These are phyloP conservation scores for Lentinula sp. DNA, from an alignment of 768 basidiomycete species.

Conservation along the genomic window DNA sequence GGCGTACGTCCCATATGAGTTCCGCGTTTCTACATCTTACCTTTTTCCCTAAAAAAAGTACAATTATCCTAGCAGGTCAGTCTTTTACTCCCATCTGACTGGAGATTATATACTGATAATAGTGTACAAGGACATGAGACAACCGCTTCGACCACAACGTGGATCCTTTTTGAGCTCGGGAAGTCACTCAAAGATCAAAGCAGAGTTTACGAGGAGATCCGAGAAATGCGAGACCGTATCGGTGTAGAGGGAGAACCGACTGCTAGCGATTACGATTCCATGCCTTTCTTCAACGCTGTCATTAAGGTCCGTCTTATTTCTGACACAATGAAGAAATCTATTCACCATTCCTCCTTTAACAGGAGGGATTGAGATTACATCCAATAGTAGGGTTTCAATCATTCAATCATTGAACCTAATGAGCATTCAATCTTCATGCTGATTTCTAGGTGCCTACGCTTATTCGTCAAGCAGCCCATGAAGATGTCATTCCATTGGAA, in stretches of 20 bases:
- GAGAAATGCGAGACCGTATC: slow-evolving; percentile 12
- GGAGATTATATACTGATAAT: neutral
- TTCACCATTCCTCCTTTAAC: neutral
- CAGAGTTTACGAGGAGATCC: slow-evolving; percentile 55
- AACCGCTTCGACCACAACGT: slow-evolving; percentile 44
- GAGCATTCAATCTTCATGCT: neutral
- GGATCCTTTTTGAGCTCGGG: slow-evolving; percentile 58
- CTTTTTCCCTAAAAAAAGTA: slow-evolving; percentile 12
- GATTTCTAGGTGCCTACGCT: neutral
- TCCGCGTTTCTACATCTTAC: neutral
- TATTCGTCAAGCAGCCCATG: slow-evolving; percentile 12
- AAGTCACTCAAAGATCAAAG: slow-evolving; percentile 51
- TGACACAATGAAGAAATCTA: neutral
- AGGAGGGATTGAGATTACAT: slow-evolving; percentile 26
- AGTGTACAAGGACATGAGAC: slow-evolving; percentile 39
- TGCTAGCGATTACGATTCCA: slow-evolving; percentile 22
- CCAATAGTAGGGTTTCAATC: slow-evolving; percentile 15
- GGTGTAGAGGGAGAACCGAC: slow-evolving; percentile 12
- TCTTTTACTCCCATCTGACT: neutral
- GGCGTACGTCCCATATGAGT: slow-evolving; percentile 16
- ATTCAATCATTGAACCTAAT: neutral
- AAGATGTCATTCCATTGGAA: slow-evolving; percentile 55
- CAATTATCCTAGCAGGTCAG: slow-evolving; percentile 38
- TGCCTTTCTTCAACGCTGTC: slow-evolving; percentile 21
- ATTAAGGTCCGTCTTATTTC: slow-evolving; percentile 13